Base-by-base conservation (phyloP, 352 stramenopile species). In the Phytopythium montanum region DNA sequence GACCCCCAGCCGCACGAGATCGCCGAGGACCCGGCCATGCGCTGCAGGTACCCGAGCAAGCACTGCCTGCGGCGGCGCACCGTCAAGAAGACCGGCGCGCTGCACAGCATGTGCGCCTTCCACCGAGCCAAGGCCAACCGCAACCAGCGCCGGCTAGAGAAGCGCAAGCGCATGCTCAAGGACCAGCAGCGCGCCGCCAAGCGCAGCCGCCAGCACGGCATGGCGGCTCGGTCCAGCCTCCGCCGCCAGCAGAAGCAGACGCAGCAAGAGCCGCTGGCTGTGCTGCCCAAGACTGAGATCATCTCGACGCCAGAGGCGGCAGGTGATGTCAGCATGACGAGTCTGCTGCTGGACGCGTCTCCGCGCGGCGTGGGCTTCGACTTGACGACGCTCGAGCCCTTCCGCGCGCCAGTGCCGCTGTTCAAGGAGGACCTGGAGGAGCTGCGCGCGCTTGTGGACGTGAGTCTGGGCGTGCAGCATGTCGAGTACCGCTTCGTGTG, bases 41-140 rank as follows among this genome's bases (percentile, higher is more conserved):
- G 70, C n/a, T 87, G 76, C 60, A 63, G 67, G 9, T 87, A 87
- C 56, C 68, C 71, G 36, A 85, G 72, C 66, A 83, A 79, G 58
- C 65, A 76, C 50, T 87, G 80, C 59, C 60, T 76, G 34, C 70
- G 82, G 59, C 46, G 61, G 23, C 80, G 80, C 52, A 79, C 76
- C n/a, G 49, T 79, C 56, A 87, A 90, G 70, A 77, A 70, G 54
- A 85, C 82, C 34, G 77, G 76, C 33, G 70, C 76, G 44, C 62
- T 87, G 19, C 80, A 90, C 60, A 76, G 68, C 25, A 70, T 87
- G 42, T 90, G 80, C 54, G 73, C 84, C 28, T 71, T 80, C 45
- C 80, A 90, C 59, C 75, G 80, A 41, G 59, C 64, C 36, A 81
- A 76, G 54, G 80, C 80, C 44, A 90, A 87, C 56, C 65, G 72